These are phyloP conservation scores for Aspergillus luchuensis DNA, from an alignment of 2,329 filamentous ascomycete species.

Conservation along the genomic window DNA sequence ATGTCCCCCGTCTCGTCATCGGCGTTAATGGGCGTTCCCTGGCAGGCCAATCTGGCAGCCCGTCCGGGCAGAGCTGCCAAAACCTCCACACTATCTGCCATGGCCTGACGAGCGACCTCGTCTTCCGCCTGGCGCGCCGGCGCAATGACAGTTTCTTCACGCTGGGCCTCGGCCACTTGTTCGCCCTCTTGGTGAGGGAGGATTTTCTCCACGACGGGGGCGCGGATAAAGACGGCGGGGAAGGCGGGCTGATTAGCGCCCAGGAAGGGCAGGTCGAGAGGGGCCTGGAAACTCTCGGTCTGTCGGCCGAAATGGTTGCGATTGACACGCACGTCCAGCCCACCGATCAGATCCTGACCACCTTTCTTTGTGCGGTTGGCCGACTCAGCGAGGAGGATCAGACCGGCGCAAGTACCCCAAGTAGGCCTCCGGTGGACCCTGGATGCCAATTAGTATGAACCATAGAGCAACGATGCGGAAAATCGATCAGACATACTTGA, in stretches of 20 bases:
- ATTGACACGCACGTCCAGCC: constrained; percentile 85
- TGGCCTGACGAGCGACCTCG: constrained; percentile 46
- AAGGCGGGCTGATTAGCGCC: constrained; percentile 55
- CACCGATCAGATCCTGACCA: constrained; percentile 90
- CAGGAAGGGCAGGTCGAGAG: constrained; percentile 73
- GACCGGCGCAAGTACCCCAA: constrained; percentile 94
- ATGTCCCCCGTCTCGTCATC: constrained; percentile 65
- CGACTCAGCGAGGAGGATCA: constrained; percentile 85
- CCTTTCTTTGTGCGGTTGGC: constrained; percentile 87
- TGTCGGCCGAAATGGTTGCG: constrained; percentile 95
- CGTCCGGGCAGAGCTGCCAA: constrained; percentile 59
- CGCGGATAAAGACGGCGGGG: constrained; percentile 87
- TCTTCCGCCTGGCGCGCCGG: constrained; percentile 55
- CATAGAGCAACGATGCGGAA: too few species aligned
- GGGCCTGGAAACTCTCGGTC: constrained; percentile 83
- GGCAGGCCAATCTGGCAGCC: constrained; percentile 52
- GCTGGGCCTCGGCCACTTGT: constrained; percentile 52
- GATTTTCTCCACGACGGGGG: constrained; percentile 86
- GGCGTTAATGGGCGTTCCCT: constrained; percentile 41
- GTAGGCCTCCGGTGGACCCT: constrained; percentile 77
- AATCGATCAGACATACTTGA: constrained; percentile 66
- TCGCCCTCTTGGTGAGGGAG: constrained; percentile 56
- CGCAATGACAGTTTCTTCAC: constrained; percentile 58
- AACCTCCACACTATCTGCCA: constrained; percentile 57
- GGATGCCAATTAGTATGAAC: constrained; percentile 17